Base-by-base conservation (phyloP, 2,329 filamentous ascomycete genomes). In the Colletotrichum sp. region DNA sequence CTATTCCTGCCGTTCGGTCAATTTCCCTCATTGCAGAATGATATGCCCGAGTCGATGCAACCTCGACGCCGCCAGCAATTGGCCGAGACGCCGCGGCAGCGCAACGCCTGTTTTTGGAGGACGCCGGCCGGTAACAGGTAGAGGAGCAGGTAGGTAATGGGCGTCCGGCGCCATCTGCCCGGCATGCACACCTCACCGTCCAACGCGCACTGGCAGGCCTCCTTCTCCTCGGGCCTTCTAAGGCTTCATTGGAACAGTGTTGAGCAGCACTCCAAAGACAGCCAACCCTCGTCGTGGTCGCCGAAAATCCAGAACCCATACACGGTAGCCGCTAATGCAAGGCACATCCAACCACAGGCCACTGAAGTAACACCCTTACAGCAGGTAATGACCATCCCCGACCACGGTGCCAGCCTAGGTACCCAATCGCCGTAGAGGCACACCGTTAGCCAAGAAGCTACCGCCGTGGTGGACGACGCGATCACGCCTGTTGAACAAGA, bases 261-360 rank as follows among this genome's bases (percentile, higher is more conserved):
- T n/a, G 18, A 48, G 39, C 44, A 48, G 39, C 44, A 48, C n/a
- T 52, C 52, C 39, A 55, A 36, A 34, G 34, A 52, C 60, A 52
- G 28, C 18, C 70, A 13, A 52, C 44, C n/a, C 44, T 52, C 44
- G 44, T 73, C 64, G 73, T 75, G 32, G 63, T 73, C 73, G 70
- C 73, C 73, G 64, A 68, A 60, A 59, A 44, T 72, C 73, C 63
- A 75, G 70, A 68, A 32, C 64, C 12, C 36, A 67, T 8, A 55
- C 28, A 55, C 30, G 44, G 24, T 73, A 32, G 64, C 64, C 73
- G 44, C 73, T 75, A 75, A 75, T 75, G 73, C 73, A 75, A 75
- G 73, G 73, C 73, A 75, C 73, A 65, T 75, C 73, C 73, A 75
- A 75, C 73, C 64, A 73, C 44, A 65, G 64, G 59, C 70, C 64